A percentile compares a stretch with the other conserved stretches of the same genome.
Evolutionary conservation across 2,329 filamentous ascomycete species (phyloP).

Genomic region (Chrysosporium keratinophilum): DNA sequence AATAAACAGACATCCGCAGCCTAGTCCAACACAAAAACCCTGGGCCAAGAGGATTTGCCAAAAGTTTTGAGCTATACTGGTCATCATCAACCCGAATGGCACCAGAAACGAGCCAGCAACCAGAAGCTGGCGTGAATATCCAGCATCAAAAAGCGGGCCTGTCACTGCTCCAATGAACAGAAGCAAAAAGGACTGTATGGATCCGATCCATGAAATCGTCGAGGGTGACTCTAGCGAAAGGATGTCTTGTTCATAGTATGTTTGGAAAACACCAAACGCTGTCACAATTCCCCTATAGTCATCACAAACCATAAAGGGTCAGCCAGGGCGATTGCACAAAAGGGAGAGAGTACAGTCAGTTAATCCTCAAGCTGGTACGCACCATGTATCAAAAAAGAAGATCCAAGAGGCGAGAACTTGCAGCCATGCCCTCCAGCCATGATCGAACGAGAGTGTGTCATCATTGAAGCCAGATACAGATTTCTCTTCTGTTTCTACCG

Average conservation of each 20-base stretch:
- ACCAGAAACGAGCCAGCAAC: conserved; percentile 37
- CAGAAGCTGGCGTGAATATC: conserved; percentile 37
- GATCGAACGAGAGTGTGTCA: conserved; percentile 14
- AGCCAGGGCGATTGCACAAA: neutral
- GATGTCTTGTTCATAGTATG: conserved; percentile 41
- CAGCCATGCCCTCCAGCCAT: conserved; percentile 32
- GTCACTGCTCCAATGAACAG: conserved; percentile 43
- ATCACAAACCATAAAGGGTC: neutral
- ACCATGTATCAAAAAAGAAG: conserved; percentile 43
- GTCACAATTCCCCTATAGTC: conserved; percentile 40
- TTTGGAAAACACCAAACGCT: conserved; percentile 45
- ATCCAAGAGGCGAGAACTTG: conserved; percentile 40
- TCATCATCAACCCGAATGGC: conserved; percentile 44
- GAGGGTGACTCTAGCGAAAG: conserved; percentile 36
- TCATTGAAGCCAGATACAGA: conserved; percentile 11
- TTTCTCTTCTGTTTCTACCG: conserved; percentile 6
- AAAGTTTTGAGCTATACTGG: conserved; percentile 42
- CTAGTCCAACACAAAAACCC: conserved; percentile 44
- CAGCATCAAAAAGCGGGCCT: conserved; percentile 46
- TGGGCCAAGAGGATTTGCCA: conserved; percentile 47
- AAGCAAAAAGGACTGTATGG: conserved; percentile 44
- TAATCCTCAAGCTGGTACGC: conserved; percentile 16
- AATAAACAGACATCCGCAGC: conserved; percentile 54
- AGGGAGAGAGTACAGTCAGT: neutral
- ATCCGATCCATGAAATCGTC: conserved; percentile 45